Percentiles rank a stretch among this genome's conserved stretches.
These are phyloP conservation scores for Batkoa obscura DNA, from an alignment of 371 early-diverging fungal species.

Conservation along the genomic window DNA sequence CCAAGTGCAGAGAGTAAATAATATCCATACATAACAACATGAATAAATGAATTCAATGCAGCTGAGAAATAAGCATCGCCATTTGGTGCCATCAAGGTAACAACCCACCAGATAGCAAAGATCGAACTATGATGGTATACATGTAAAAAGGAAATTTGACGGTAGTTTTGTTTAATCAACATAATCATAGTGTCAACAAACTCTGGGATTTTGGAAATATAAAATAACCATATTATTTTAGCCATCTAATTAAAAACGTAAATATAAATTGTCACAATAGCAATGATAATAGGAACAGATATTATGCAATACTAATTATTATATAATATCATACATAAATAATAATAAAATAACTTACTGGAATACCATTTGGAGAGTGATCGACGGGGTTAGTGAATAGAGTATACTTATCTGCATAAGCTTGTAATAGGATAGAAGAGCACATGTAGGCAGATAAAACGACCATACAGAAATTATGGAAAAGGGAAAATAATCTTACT, in stretches of 20 bases:
- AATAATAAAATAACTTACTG: constrained; percentile 12
- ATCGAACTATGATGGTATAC: constrained; percentile 43
- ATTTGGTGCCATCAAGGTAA: constrained; percentile 28
- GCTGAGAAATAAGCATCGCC: constrained; percentile 42
- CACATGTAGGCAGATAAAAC: constrained; percentile 29
- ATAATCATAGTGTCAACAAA: constrained; percentile 45
- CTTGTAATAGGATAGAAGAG: constrained; percentile 20
- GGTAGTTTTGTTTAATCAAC: constrained; percentile 38
- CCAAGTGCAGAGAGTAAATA: constrained; percentile 24
- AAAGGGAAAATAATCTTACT: constrained; percentile 19
- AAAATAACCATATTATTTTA: constrained; percentile 30
- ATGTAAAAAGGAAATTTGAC: constrained; percentile 42
- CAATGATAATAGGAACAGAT: no score
- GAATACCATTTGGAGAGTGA: constrained; percentile 14
- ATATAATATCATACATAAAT: no score
- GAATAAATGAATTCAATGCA: constrained; percentile 34
- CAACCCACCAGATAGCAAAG: constrained; percentile 36
- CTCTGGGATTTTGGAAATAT: constrained; percentile 35
- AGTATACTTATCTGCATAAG: constrained; percentile 18
- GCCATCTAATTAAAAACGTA: constrained; percentile 16
- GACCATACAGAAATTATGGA: constrained; percentile 27
- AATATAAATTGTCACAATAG: no score
- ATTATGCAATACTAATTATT: no score
- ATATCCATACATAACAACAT: constrained; percentile 44
- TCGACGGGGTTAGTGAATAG: constrained; percentile 23